These are phyloP conservation scores for Oryza australiensis DNA, from an alignment of 176 grass and related monocot species.

Conservation along the genomic window DNA sequence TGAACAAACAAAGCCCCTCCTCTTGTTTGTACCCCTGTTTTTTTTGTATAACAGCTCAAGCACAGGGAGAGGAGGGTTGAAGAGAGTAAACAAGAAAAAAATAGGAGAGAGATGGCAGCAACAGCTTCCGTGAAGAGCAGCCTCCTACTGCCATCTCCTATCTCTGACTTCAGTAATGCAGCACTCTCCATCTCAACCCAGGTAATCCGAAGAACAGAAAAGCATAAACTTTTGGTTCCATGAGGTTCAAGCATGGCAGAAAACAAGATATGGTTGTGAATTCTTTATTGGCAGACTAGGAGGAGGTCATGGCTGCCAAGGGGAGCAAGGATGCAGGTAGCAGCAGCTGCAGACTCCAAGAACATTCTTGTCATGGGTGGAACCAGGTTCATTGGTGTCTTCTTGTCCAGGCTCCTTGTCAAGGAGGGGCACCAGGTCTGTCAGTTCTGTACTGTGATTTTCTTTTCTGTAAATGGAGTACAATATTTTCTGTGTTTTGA, in stretches of 20 bases:
- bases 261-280: background rate
- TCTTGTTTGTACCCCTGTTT: slow-evolving; percentile 9
- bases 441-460: background rate
- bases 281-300: slow-evolving; percentile 46
- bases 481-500: background rate
- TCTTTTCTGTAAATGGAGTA: background rate
- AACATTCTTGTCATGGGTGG: slow-evolving; percentile 97
- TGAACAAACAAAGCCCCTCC: slow-evolving; percentile 10
- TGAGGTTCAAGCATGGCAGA: background rate
- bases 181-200: slow-evolving; percentile 55
- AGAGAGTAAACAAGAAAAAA: background rate
- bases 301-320: slow-evolving; percentile 64
- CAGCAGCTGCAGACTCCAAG: slow-evolving; percentile 59
- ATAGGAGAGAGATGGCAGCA: slow-evolving; percentile 35
- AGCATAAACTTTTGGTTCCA: background rate
- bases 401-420: slow-evolving; percentile 81
- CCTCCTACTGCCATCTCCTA: slow-evolving; percentile 54
- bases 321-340: slow-evolving; percentile 53
- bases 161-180: slow-evolving; percentile 71
- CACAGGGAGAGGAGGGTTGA: background rate
- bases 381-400: slow-evolving; percentile 91
- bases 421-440: slow-evolving; percentile 88
- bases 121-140: slow-evolving; percentile 54
- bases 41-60: background rate
- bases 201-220: slow-evolving; percentile 36